Evolutionary conservation across 2,329 filamentous ascomycete genomes (phyloP).

Genomic region (Diaporthe caulivora): DNA sequence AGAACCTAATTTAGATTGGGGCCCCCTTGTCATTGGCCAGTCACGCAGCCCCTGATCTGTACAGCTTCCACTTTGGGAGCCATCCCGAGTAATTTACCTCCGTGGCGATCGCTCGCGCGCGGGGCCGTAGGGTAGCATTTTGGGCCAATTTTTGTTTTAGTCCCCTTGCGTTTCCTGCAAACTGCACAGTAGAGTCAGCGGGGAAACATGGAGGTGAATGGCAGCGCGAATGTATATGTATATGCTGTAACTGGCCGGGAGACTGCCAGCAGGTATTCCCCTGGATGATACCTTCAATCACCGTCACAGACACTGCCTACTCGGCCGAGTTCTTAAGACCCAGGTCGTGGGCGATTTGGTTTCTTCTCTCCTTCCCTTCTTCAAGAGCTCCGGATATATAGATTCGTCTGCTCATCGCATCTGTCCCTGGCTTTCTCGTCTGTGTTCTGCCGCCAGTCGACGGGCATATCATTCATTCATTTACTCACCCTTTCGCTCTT

Average conservation of each 20-base stretch:
- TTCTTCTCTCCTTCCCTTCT: not conserved
- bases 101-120: conserved; percentile 24
- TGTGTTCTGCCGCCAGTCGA: not conserved
- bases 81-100: conserved; percentile 22
- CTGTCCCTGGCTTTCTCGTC: not conserved
- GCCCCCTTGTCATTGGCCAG: not conserved
- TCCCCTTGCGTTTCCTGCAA: conserved; percentile 12
- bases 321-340: not conserved
- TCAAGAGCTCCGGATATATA: not conserved
- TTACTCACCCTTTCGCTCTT: not conserved
- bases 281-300: not conserved
- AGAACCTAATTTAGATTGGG: conserved; percentile 23
- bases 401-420: not conserved
- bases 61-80: conserved; percentile 22
- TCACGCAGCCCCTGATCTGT: conserved; percentile 7
- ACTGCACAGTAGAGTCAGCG: not conserved
- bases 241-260: not conserved
- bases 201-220: conserved; percentile 3
- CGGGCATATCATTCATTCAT: not conserved
- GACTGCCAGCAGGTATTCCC: not conserved
- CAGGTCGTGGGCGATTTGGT: not conserved
- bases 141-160: conserved; percentile 20
- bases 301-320: not conserved
- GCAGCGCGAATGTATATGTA: not conserved
- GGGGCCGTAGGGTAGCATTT: conserved; percentile 12